Conservation (phyloP, 2,329 filamentous ascomycete species). For the Tolypocladium sp. region DNA sequence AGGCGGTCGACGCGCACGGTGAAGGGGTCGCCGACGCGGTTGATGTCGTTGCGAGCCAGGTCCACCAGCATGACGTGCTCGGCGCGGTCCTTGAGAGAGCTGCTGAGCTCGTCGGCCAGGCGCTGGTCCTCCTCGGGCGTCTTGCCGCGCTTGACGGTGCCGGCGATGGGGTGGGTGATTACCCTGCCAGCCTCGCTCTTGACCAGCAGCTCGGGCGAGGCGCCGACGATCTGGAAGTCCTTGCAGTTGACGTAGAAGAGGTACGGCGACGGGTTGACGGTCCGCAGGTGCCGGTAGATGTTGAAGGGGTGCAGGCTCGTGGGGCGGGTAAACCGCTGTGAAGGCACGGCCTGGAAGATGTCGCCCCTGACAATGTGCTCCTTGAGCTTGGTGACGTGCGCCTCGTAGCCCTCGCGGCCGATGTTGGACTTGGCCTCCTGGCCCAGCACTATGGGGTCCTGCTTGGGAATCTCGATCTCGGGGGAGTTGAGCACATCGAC, state of each 20-base stretch:
- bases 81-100: conserved; percentile 81
- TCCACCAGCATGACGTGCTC: conserved; percentile 98
- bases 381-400: conserved; percentile 79
- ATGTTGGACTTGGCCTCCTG: conserved; percentile 89
- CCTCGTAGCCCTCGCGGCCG: conserved; percentile 78
- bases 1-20: conserved; percentile 86
- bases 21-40: conserved; percentile 84
- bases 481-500: conserved; percentile 64
- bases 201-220: conserved; percentile 88
- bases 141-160: conserved; percentile 81
- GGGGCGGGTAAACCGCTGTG: conserved; percentile 82
- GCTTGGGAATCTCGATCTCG: conserved; percentile 68
- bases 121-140: conserved; percentile 72
- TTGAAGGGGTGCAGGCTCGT: conserved; percentile 95
- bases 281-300: conserved; percentile 90
- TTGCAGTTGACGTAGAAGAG: conserved; percentile 91
- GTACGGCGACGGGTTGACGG: conserved; percentile 96
- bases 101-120: conserved; percentile 67
- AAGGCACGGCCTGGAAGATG: conserved; percentile 96
- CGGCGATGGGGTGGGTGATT: conserved; percentile 94
- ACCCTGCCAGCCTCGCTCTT: conserved; percentile 81
- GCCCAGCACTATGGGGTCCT: conserved; percentile 61
- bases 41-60: conserved; percentile 90
- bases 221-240: conserved; percentile 90
- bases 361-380: conserved; percentile 84